Conservation (phyloP, 2,329 filamentous ascomycete genomes). For the Fusarium fracticaudum region DNA sequence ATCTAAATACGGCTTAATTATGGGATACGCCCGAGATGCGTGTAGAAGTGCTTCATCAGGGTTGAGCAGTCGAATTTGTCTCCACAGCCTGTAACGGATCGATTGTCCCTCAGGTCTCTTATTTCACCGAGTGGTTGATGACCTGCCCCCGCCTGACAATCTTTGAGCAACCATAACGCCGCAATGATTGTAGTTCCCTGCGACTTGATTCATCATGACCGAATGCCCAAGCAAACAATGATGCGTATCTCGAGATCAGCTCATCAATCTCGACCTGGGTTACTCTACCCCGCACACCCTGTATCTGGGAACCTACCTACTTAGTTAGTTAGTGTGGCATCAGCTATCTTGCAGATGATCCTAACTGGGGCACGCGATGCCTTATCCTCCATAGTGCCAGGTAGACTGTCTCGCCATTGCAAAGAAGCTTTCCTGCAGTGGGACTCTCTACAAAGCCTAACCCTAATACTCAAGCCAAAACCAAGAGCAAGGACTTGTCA, state of each 20-base stretch:
- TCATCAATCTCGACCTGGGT: conserved; percentile 2
- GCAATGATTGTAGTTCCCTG: conserved; percentile 2
- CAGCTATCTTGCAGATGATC: conserved; percentile 27
- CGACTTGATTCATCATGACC: conserved; percentile 1
- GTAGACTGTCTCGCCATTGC: conserved; percentile 17
- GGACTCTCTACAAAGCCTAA: background rate
- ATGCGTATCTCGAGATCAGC: conserved; percentile 7
- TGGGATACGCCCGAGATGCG: background rate
- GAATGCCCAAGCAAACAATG: conserved; percentile 9
- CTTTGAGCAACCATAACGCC: background rate
- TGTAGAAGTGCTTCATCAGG: background rate
- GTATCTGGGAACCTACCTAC: background rate
- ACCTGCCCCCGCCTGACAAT: background rate
- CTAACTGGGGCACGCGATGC: conserved; percentile 8
- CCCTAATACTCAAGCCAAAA: background rate
- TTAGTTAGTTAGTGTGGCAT: conserved; percentile 20
- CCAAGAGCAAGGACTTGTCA: background rate
- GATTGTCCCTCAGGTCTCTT: background rate
- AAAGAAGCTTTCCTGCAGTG: conserved; percentile 23
- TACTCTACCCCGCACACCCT: conserved; percentile 28
- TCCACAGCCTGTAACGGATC: background rate
- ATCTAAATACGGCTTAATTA: background rate
- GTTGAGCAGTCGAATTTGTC: background rate
- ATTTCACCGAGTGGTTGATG: background rate
- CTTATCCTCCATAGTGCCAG: conserved; percentile 13